Conservation (phyloP, 768 basidiomycete genomes). For the Boletus patriciae region DNA sequence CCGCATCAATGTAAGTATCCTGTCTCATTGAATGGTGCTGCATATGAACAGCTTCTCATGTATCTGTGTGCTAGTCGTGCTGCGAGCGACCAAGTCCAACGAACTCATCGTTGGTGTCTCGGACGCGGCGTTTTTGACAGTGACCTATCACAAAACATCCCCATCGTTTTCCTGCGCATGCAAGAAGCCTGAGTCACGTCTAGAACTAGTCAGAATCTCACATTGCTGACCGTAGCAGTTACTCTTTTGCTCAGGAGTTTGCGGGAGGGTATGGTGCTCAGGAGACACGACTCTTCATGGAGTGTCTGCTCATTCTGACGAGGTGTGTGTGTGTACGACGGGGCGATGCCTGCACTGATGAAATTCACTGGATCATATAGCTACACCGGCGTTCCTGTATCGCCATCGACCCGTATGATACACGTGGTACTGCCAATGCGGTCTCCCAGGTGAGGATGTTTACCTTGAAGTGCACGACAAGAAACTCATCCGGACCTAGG, state of each 20-base stretch:
- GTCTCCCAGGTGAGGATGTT: constrained; percentile 49
- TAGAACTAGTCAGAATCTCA: constrained; percentile 82
- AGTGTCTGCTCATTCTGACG: constrained; percentile 47
- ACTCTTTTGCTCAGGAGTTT: constrained; percentile 83
- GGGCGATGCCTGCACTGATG: not conserved
- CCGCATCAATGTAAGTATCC: too few relatives aligned
- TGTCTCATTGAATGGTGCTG: too few relatives aligned
- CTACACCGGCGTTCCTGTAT: constrained; percentile 85
- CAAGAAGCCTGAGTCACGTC: constrained; percentile 86
- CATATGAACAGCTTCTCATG: too few relatives aligned
- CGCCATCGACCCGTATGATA: constrained; percentile 84
- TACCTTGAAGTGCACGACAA: not conserved
- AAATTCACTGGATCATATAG: constrained; percentile 86
- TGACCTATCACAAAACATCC: constrained; percentile 90
- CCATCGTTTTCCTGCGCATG: constrained; percentile 82
- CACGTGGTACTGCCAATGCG: constrained; percentile 75
- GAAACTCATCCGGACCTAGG: constrained; percentile 32
- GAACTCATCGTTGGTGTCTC: constrained; percentile 72
- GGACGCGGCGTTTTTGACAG: constrained; percentile 71
- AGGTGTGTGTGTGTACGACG: too few relatives aligned
- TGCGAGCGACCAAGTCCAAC: constrained; percentile 77
- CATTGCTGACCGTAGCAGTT: constrained; percentile 77
- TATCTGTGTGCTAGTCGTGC: too few relatives aligned
- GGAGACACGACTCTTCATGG: too few relatives aligned
- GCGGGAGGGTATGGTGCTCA: constrained; percentile 84